Base-by-base conservation (phyloP, 139 green algal species). In the Raphidocelis subcapitata region DNA sequence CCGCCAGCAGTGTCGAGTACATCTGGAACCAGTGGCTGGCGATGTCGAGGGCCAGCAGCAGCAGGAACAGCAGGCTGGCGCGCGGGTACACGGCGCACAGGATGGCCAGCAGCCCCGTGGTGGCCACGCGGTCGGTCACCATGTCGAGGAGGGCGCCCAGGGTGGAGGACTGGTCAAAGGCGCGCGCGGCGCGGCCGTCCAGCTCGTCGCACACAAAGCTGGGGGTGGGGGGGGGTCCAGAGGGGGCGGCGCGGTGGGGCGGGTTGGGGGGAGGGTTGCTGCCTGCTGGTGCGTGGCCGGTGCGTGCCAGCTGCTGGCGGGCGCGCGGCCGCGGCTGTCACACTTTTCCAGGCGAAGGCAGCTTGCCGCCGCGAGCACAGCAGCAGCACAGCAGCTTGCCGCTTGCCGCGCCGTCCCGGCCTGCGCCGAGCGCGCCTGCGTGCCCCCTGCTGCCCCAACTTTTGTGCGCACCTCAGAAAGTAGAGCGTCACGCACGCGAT, bases 91-190 rank as follows among this genome's bases (percentile, higher is more conserved):
- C 59, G 5, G 52, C 36, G 29, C 63, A 72, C 72, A 78, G 72
- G 51, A 78, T 46, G 18, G 88, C 79, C 32, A 99, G 86, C 74
- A 99, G 84, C 14, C 89, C 90, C 2, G 93, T 84, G 1, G 94
- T 98, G 33, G 91, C 87, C 57, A 98, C 72, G 37, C 93, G 89
- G 85, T 98, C 94, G 2, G 94, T 99, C 2, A 98, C 95, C 95
- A 99, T 99, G 75, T 99, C 95, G 1, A 99, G 79, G 24, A 99
- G 92, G 0, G 87, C 86, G 0, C 95, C 95, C 10, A 99, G 79
- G 3, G 85, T 97, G 23, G 88, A 95, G 1, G 81, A 91, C 65
- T 98, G 94, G 62, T 90, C 79, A 10, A 97, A 84, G 69, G 84
- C 81, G 35, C 94, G 79, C 0, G 95, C 95, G 66, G 92, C 93